Evolutionary conservation across 441 rosid species (phyloP).

Genomic region (Heliophila coronopifolia): DNA sequence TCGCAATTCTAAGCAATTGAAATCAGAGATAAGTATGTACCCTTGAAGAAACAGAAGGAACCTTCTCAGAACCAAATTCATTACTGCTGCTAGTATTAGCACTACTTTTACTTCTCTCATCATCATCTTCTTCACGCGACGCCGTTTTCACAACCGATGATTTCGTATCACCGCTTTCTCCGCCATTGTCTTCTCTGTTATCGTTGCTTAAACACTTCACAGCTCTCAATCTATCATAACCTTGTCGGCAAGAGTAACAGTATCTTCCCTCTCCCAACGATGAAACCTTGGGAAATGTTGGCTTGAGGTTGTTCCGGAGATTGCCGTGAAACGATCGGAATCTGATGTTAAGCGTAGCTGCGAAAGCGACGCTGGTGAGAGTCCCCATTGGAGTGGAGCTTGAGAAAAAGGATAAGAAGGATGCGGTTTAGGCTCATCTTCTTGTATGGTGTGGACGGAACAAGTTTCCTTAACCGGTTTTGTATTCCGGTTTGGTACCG

Average conservation of each 20-base stretch:
- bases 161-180: constrained; percentile 1
- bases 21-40: constrained; percentile 30
- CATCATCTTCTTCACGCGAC: constrained; percentile 38
- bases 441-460: background rate
- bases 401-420: background rate
- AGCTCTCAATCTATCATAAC: constrained; percentile 15
- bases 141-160: constrained; percentile 34
- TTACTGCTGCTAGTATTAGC: background rate
- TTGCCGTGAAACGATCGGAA: constrained; percentile 27
- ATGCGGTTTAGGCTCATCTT: background rate
- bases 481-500: no score
- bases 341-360: constrained; percentile 37
- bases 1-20: background rate
- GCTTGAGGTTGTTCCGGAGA: constrained; percentile 26
- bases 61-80: constrained; percentile 42
- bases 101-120: constrained; percentile 26
- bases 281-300: constrained; percentile 20
- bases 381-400: constrained; percentile 52
- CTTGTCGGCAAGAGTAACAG: constrained; percentile 28
- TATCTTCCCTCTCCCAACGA: constrained; percentile 14
- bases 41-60: constrained; percentile 51
- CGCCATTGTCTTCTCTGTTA: constrained; percentile 23
- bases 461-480: background rate
- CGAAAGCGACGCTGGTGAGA: constrained; percentile 53
- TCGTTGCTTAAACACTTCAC: constrained; percentile 45